Conservation (phyloP, 1,284 basidiomycete genomes). For the Laetiporus sulphureus region DNA sequence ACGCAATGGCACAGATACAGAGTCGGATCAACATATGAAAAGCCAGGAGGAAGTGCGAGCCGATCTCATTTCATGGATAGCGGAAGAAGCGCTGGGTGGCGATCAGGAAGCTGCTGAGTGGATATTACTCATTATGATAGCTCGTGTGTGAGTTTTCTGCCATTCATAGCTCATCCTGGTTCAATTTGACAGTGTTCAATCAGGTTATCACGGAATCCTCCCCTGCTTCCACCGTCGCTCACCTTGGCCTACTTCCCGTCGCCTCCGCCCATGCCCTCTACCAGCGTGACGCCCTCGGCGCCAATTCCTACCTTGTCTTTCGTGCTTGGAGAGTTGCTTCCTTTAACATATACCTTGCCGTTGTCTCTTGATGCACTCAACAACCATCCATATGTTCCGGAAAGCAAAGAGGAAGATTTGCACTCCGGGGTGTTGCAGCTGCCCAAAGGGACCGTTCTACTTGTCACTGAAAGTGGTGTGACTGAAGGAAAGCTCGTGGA, state of each 20-base stretch:
- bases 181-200: neutral
- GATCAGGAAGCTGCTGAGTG: slow-evolving; percentile 74
- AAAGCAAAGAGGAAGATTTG: slow-evolving; percentile 69
- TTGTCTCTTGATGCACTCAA: slow-evolving; percentile 60
- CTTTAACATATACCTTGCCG: slow-evolving; percentile 42
- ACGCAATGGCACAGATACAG: too few relatives aligned
- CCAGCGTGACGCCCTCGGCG: slow-evolving; percentile 8
- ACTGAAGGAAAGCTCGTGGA: slow-evolving; percentile 63
- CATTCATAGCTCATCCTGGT: slow-evolving; percentile 7
- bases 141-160: slow-evolving; percentile 51
- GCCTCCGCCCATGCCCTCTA: slow-evolving; percentile 24
- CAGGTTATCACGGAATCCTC: slow-evolving; percentile 65
- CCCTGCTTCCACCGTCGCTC: slow-evolving; percentile 63
- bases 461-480: slow-evolving; percentile 65
- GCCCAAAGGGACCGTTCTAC: slow-evolving; percentile 51
- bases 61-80: slow-evolving; percentile 65
- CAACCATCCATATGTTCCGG: slow-evolving; percentile 50
- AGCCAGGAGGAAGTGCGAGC: slow-evolving; percentile 28
- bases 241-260: slow-evolving; percentile 57
- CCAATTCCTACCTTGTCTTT: slow-evolving; percentile 37
- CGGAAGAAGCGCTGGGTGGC: slow-evolving; percentile 57
- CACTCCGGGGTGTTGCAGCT: slow-evolving; percentile 74
- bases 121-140: slow-evolving; percentile 59
- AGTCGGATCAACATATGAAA: too few relatives aligned
- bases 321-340: slow-evolving; percentile 51